Conservation (phyloP, 2,329 filamentous ascomycete species). For the Torrubiellomyces zombiae region DNA sequence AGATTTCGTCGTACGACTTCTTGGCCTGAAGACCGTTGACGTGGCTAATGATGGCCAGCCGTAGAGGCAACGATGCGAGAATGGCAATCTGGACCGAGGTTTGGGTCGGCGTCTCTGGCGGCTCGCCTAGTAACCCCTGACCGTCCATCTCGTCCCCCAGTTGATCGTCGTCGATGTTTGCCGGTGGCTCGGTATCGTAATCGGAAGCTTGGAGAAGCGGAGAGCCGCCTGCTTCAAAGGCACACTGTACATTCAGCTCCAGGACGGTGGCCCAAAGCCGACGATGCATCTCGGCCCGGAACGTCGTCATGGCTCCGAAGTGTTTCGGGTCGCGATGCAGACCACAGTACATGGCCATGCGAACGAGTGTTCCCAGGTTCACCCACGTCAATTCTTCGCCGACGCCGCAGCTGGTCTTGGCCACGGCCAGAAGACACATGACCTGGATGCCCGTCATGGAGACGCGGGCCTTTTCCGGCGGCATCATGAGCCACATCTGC, state of each 20-base stretch:
- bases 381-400: conserved; percentile 36
- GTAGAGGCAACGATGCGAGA: conserved; percentile 23
- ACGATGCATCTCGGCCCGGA: conserved; percentile 35
- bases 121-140: conserved; percentile 3
- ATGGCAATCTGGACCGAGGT: conserved; percentile 32
- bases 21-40: conserved; percentile 28
- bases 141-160: conserved; percentile 21
- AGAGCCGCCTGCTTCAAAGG: conserved; percentile 32
- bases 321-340: conserved; percentile 38
- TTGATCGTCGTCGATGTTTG: conserved; percentile 34
- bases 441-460: conserved; percentile 32
- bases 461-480: conserved; percentile 30
- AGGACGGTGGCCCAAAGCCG: conserved; percentile 39
- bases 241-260: conserved; percentile 34
- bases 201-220: conserved; percentile 28
- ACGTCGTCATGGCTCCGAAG: conserved; percentile 28
- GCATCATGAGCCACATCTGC: conserved; percentile 30
- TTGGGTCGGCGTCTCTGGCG: conserved; percentile 17
- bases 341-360: conserved; percentile 40
- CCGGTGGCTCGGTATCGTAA: conserved; percentile 32
- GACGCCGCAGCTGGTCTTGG: conserved; percentile 28
- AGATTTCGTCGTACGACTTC: conserved; percentile 28
- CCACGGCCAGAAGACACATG: conserved; percentile 32
- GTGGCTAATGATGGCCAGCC: conserved; percentile 25
- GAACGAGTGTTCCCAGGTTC: conserved; percentile 29